Evolutionary conservation across 1,284 basidiomycete genomes (phyloP).

Genomic region (Cutaneotrichosporon spelunceum): DNA sequence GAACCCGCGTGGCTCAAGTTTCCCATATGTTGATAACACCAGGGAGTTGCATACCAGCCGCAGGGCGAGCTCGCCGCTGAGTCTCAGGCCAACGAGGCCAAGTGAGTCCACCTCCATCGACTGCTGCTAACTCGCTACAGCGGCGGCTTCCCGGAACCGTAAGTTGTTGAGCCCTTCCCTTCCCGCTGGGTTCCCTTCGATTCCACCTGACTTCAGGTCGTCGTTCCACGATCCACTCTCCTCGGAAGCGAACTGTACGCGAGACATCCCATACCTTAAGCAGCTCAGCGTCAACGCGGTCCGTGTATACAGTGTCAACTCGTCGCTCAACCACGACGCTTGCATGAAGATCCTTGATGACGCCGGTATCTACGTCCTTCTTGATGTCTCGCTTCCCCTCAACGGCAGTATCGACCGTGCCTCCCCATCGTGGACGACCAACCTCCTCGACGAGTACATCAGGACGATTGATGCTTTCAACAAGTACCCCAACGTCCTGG

Average conservation of each 20-base stretch:
- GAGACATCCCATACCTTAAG: constrained; percentile 74
- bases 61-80: constrained; percentile 61
- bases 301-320: constrained; percentile 80
- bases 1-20: not conserved
- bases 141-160: constrained; percentile 66
- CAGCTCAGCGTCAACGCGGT: constrained; percentile 59
- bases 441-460: constrained; percentile 74
- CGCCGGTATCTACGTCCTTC: constrained; percentile 85
- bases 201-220: constrained; percentile 21
- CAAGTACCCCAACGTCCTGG: constrained; percentile 78
- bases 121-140: constrained; percentile 24
- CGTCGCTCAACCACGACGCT: constrained; percentile 72
- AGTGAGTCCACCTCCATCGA: constrained; percentile 34
- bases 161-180: constrained; percentile 38
- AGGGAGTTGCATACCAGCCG: constrained; percentile 82
- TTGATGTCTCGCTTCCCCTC: constrained; percentile 77
- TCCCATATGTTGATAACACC: constrained; percentile 10
- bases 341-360: constrained; percentile 76
- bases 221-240: constrained; percentile 66
- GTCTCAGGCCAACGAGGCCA: constrained; percentile 56
- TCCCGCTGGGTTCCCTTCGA: not conserved
- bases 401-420: constrained; percentile 81
- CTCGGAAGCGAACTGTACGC: constrained; percentile 63
- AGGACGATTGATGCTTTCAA: constrained; percentile 72
- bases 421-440: constrained; percentile 75